phyloP scores from a whole-genome alignment of 306 rosid genomes.

The Cyamopsis tetragonoloba region DNA sequence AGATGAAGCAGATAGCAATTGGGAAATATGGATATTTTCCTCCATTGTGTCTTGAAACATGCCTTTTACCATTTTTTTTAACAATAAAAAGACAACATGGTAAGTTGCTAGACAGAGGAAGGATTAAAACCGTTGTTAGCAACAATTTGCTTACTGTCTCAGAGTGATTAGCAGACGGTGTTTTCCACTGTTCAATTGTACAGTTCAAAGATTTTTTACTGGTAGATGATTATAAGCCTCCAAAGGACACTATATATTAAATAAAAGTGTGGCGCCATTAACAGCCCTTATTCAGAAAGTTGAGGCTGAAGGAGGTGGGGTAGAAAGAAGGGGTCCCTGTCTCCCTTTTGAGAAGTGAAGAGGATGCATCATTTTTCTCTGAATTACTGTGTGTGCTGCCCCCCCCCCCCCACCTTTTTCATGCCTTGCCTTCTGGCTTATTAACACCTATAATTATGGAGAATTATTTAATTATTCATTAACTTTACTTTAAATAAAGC shows the following conservation, averaged over 20 bases:
- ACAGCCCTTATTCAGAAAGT: neutral
- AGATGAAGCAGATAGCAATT: neutral
- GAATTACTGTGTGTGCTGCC: conserved; percentile 34
- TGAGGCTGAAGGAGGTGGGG: neutral
- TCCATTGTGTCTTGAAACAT: neutral
- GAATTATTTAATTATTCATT: neutral
- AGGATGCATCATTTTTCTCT: conserved; percentile 25
- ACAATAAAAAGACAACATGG: conserved; percentile 8
- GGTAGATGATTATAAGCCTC: too few relatives aligned
- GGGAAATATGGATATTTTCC: neutral
- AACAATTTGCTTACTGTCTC: neutral
- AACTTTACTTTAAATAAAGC: too few relatives aligned
- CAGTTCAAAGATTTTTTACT: too few relatives aligned
- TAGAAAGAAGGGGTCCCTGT: conserved; percentile 19
- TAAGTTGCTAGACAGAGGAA: neutral
- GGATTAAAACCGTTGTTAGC: conserved; percentile 25
- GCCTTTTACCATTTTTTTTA: neutral
- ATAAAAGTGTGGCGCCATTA: too few relatives aligned
- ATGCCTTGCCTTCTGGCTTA: conserved; percentile 1
- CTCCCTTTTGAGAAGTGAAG: conserved; percentile 19
- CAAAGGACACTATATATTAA: too few relatives aligned
- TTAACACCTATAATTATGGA: conserved; percentile 24
- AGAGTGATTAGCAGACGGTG: neutral
- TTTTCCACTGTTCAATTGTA: neutral
- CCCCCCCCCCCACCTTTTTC: neutral